A percentile compares a stretch with the other conserved stretches of the same genome.
These are phyloP conservation scores for Calamus simplicifolius DNA, from an alignment of 176 grass and related monocot species.

Conservation along the genomic window DNA sequence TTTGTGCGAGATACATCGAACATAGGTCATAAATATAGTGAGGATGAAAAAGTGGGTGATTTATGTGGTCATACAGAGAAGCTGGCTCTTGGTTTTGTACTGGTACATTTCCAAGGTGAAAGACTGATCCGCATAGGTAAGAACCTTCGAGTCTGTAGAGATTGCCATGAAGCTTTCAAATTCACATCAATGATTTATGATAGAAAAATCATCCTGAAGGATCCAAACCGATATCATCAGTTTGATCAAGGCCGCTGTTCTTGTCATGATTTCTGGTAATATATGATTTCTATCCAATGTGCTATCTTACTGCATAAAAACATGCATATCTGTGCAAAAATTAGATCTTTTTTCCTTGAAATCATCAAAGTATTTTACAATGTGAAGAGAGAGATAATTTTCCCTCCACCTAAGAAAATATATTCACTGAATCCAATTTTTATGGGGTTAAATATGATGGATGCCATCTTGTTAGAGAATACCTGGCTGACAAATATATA, in stretches of 20 bases:
- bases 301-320: too few relatives aligned
- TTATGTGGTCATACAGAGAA: constrained; percentile 17
- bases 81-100: constrained; percentile 10
- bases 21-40: constrained; percentile 6
- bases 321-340: too few relatives aligned
- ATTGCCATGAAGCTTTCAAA: constrained; percentile 16
- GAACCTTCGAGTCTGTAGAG: constrained; percentile 12
- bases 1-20: constrained; percentile 5
- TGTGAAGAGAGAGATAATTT: too few relatives aligned
- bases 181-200: constrained; percentile 9
- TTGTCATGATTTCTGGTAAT: constrained; percentile 17
- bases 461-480: too few relatives aligned
- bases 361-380: too few relatives aligned
- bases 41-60: constrained; percentile 2
- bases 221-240: constrained; percentile 19
- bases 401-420: too few relatives aligned
- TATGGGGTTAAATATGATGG: too few relatives aligned
- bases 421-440: too few relatives aligned
- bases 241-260: constrained; percentile 9
- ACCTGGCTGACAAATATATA: too few relatives aligned
- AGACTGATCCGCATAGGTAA: constrained; percentile 10
- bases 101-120: constrained; percentile 4
- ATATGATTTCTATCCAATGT: too few relatives aligned
- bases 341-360: too few relatives aligned
- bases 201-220: constrained; percentile 16